Evolutionary conservation across 345 rosid species (phyloP).

Genomic region (Eucalyptus sideroxylon): DNA sequence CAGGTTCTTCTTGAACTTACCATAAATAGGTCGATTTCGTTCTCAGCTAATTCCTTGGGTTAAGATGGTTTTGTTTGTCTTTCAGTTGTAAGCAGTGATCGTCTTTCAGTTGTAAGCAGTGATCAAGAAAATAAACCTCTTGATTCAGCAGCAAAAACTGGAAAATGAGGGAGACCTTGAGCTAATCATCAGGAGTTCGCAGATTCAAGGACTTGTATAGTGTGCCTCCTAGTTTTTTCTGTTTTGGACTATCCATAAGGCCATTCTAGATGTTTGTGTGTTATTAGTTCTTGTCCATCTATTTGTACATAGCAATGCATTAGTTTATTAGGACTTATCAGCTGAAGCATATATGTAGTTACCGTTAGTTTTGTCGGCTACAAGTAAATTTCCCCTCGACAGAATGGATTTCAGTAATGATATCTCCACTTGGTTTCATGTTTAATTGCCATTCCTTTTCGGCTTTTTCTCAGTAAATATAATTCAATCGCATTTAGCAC

Average conservation of each 20-base stretch:
- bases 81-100: conserved; percentile 4
- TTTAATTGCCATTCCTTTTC: not conserved
- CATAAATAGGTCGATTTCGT: not conserved
- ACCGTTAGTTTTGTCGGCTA: not conserved
- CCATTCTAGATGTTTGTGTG: not conserved
- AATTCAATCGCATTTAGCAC: not conserved
- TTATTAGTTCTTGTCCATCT: not conserved
- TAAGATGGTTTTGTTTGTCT: not conserved
- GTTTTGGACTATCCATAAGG: not conserved
- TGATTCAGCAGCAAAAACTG: not conserved
- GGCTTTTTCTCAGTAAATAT: not conserved
- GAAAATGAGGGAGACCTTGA: not conserved
- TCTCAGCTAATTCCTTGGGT: not conserved
- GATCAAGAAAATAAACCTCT: conserved; percentile 1
- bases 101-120: conserved; percentile 4
- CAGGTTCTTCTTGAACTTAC: not conserved
- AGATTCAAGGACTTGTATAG: not conserved
- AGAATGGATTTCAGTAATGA: not conserved
- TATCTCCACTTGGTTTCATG: not conserved
- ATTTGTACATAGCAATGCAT: not conserved
- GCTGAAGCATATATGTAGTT: not conserved
- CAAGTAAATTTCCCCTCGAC: not conserved
- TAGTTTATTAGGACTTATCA: not conserved
- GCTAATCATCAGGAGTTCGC: not conserved
- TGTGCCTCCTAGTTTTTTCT: not conserved